A percentile compares a stretch with the other conserved stretches of the same genome.
Conservation (phyloP, 1,139 yeast genomes). For the Pichia sp. region DNA sequence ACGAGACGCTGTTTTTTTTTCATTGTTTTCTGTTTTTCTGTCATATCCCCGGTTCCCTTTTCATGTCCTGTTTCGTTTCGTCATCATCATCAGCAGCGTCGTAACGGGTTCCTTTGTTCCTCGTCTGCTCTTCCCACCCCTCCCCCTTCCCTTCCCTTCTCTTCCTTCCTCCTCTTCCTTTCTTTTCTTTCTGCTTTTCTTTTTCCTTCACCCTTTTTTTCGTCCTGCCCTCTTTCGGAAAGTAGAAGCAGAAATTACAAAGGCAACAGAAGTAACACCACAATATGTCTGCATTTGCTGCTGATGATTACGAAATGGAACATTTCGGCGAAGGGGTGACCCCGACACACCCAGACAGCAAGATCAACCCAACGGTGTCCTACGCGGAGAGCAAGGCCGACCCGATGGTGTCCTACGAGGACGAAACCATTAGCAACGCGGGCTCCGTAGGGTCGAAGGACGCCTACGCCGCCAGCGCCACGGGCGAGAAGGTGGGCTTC, state of each 20-base stretch:
- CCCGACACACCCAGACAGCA: neutral
- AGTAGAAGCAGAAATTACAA: too few relatives aligned
- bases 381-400: neutral
- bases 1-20: neutral
- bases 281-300: neutral
- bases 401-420: neutral
- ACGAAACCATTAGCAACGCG: neutral
- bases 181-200: neutral
- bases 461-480: constrained; percentile 15
- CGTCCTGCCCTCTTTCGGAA: too few relatives aligned
- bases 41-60: neutral
- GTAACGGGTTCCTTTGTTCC: neutral
- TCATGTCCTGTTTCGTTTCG: neutral
- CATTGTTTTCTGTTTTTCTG: neutral
- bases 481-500: constrained; percentile 15
- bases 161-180: neutral
- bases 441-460: constrained; percentile 4
- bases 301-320: neutral
- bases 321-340: neutral
- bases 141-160: neutral
- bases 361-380: neutral
- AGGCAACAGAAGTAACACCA: neutral
- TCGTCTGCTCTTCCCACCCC: neutral
- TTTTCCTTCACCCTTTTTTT: too few relatives aligned
- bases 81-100: neutral